Base-by-base conservation (phyloP, 2,329 filamentous ascomycete species). In the Orbilia ellipsospora region DNA sequence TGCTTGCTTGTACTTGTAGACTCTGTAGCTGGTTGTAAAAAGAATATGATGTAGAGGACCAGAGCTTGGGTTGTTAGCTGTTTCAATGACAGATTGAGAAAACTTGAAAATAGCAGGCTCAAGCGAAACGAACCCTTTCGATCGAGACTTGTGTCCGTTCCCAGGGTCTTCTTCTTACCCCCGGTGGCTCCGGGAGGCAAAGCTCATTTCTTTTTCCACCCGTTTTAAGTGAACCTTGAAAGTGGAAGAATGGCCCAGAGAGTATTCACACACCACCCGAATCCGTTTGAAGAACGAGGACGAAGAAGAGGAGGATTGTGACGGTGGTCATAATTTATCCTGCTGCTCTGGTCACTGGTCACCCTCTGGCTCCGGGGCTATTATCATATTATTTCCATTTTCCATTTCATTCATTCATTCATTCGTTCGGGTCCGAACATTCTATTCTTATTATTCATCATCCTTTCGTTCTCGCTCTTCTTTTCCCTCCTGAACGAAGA, bases 171-270 rank as follows among this genome's bases (percentile, higher is more conserved):
- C 6, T 18, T n/a, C 44, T 3, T 4, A 12, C 8, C 48, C 10
- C 28, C 20, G 57, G 23, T 13, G 44, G 36, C 48, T 4, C 18
- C 20, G 57, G 23, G 44, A 50, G 20, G 44, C 7, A 15, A 48
- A n/a, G 6, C 20, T 70, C 66, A 45, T 72, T 72, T 72, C 67
- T 72, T 72, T 72, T 72, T 72, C 10, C 31, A 60, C 67, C 60
- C 44, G 54, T 72, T 72, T 64, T 72, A n/a, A 6, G 31, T 48
- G 13, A 72, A 72, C 67, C 67, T 72, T 40, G 44, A 64, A 51
- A n/a, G 48, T 36, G 66, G 67, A 72, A 72, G 67, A 72, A 64
- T 72, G 63, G 57, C 67, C 67, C 55, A 44, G 57, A 40, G 16
- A 45, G 64, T 28, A 36, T 23, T 67, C 64, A 54, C 63, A 67